These are phyloP conservation scores for Microbotryum lychnidis-dioicae DNA, from an alignment of 1,284 basidiomycete species.

Conservation along the genomic window DNA sequence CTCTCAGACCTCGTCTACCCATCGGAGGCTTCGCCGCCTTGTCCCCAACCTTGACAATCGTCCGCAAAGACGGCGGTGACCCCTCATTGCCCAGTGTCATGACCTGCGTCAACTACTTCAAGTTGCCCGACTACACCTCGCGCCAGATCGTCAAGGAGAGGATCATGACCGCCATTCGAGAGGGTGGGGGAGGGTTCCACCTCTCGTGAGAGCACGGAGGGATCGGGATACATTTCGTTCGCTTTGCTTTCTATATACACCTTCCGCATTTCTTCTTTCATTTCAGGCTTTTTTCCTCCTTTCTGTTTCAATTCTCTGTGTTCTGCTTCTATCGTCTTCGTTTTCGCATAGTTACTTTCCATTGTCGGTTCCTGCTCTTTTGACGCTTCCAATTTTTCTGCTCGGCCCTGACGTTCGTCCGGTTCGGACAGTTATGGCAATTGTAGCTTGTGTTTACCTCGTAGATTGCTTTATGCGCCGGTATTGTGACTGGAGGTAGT, in stretches of 20 bases:
- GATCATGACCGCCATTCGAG: slow-evolving; percentile 69
- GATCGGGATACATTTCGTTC: background rate
- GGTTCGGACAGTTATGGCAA: too few species aligned
- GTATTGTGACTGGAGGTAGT: too few species aligned
- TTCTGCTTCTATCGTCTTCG: too few species aligned
- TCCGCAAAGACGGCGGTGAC: slow-evolving; percentile 85
- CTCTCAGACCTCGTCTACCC: slow-evolving; percentile 38
- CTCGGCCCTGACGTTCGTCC: too few species aligned
- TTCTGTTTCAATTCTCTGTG: too few species aligned
- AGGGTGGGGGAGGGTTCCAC: slow-evolving; percentile 91
- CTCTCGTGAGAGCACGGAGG: slow-evolving; percentile 40
- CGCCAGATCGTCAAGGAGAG: slow-evolving; percentile 73
- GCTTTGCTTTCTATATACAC: background rate
- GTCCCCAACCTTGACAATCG: slow-evolving; percentile 89
- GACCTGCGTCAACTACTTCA: slow-evolving; percentile 93
- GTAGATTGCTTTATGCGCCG: too few species aligned
- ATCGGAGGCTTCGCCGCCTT: slow-evolving; percentile 95
- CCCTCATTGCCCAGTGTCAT: slow-evolving; percentile 64
- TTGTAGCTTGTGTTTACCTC: too few species aligned
- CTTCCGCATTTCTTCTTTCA: background rate
- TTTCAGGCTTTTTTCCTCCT: too few species aligned
- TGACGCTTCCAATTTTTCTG: too few species aligned
- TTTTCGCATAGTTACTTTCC: too few species aligned
- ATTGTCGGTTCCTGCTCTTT: too few species aligned
- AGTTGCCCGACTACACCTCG: slow-evolving; percentile 84